Evolutionary conservation across 169 alveolate genomes (phyloP).

Genomic region (Babesia sp.): DNA sequence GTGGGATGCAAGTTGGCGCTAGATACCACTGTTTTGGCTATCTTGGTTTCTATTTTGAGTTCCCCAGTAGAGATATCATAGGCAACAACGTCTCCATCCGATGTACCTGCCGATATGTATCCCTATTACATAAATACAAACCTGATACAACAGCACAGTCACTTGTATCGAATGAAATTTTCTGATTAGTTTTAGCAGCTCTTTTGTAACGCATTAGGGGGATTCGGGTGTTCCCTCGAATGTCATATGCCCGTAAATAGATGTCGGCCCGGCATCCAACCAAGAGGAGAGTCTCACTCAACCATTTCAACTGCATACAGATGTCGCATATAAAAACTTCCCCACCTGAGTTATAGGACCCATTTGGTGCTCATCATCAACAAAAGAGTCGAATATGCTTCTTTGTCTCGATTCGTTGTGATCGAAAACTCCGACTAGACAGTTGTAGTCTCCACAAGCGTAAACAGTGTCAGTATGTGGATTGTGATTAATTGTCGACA

Average conservation of each 20-base stretch:
- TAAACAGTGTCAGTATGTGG: conserved; percentile 24
- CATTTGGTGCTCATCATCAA: conserved; percentile 34
- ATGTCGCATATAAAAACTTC: too few species aligned
- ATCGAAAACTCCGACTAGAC: conserved; percentile 41
- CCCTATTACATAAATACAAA: neutral
- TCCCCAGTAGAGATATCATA: neutral
- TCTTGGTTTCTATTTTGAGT: neutral
- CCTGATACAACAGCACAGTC: conserved; percentile 47
- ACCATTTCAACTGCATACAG: conserved; percentile 32
- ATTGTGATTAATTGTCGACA: conserved; percentile 55
- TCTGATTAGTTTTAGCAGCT: conserved; percentile 45
- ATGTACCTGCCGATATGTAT: neutral
- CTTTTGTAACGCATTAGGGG: conserved; percentile 42
- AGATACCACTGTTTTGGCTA: neutral
- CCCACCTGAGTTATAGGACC: conserved; percentile 57
- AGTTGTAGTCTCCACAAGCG: conserved; percentile 64
- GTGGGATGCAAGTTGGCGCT: conserved; percentile 25
- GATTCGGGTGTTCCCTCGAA: conserved; percentile 23
- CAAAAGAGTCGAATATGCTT: conserved; percentile 39
- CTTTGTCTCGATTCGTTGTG: conserved; percentile 51
- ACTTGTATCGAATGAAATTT: conserved; percentile 33
- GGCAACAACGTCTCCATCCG: conserved; percentile 7
- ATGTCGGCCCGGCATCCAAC: conserved; percentile 56
- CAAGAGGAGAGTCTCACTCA: conserved; percentile 21
- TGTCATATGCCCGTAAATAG: conserved; percentile 45